Conservation (phyloP, 352 stramenopile species). For the Globisporangium orthogonon region DNA sequence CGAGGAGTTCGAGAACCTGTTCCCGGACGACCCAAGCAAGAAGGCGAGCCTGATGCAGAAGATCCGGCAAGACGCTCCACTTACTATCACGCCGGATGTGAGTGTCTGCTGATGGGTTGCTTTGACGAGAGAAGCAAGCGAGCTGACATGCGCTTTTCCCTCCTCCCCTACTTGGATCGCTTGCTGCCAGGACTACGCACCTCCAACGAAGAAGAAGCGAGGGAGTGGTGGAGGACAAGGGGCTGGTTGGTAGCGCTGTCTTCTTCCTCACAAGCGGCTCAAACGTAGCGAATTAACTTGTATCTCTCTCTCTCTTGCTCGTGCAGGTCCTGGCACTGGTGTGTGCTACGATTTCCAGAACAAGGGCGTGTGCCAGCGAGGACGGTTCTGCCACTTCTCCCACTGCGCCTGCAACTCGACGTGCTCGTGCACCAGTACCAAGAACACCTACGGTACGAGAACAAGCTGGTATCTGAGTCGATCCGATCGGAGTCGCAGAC, state of each 20-base stretch:
- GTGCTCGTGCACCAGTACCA: conserved; percentile 70
- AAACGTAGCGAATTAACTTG: no score
- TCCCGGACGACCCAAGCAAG: conserved; percentile 59
- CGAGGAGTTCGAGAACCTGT: conserved; percentile 78
- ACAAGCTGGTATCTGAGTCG: background rate
- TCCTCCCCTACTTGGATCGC: no score
- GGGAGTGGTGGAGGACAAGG: conserved; percentile 19
- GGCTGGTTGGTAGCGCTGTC: conserved; percentile 2
- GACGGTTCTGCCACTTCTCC: conserved; percentile 82
- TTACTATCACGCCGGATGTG: background rate
- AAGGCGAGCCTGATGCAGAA: conserved; percentile 34
- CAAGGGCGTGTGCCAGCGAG: conserved; percentile 80
- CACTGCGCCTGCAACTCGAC: conserved; percentile 85
- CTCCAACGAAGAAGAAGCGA: conserved; percentile 65
- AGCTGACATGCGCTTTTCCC: background rate
- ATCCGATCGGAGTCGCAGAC: background rate
- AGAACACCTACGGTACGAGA: conserved; percentile 77
- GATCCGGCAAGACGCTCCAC: conserved; percentile 25
- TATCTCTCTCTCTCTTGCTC: no score
- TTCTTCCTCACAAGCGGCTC: no score
- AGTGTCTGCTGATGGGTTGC: background rate
- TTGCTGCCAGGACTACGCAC: conserved; percentile 37
- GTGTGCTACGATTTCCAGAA: conserved; percentile 89
- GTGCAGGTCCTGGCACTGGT: conserved; percentile 47
- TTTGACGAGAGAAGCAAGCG: background rate